Conservation (phyloP, 495 filamentous ascomycete genomes). For the Aspergillus haitiensis region DNA sequence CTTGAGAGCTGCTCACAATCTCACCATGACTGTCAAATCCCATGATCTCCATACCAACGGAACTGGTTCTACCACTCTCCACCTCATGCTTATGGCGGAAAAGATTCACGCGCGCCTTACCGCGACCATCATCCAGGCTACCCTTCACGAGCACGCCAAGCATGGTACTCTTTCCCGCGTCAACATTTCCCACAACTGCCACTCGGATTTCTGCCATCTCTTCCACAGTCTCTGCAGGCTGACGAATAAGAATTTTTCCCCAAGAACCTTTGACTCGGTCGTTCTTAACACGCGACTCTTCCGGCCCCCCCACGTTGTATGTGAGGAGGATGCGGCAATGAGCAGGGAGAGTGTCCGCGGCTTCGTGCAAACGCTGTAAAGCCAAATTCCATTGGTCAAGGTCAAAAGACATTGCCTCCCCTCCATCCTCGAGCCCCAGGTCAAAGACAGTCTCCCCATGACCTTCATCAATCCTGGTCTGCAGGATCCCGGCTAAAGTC, state of each 20-base stretch:
- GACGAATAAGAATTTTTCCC: constrained; percentile 83
- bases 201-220: constrained; percentile 95
- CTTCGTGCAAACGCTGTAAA: constrained; percentile 63
- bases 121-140: constrained; percentile 89
- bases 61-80: constrained; percentile 91
- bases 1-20: constrained; percentile 77
- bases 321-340: constrained; percentile 81
- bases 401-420: constrained; percentile 83
- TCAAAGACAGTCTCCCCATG: constrained; percentile 92
- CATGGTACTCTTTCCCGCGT: constrained; percentile 97
- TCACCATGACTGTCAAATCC: constrained; percentile 91
- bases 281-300: constrained; percentile 60
- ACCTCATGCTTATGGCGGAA: constrained; percentile 98
- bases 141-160: constrained; percentile 96
- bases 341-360: constrained; percentile 64
- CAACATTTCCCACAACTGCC: constrained; percentile 96
- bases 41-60: constrained; percentile 98
- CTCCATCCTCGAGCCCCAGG: constrained; percentile 86
- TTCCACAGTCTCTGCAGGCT: constrained; percentile 69
- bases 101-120: constrained; percentile 91
- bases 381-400: constrained; percentile 79
- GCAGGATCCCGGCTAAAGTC: constrained; percentile 60
- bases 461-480: constrained; percentile 74
- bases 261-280: constrained; percentile 69
- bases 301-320: constrained; percentile 79